A percentile compares a stretch with the other conserved stretches of the same genome.
Conservation (phyloP, 768 basidiomycete genomes). For the Omphalotus guepiniiformis region DNA sequence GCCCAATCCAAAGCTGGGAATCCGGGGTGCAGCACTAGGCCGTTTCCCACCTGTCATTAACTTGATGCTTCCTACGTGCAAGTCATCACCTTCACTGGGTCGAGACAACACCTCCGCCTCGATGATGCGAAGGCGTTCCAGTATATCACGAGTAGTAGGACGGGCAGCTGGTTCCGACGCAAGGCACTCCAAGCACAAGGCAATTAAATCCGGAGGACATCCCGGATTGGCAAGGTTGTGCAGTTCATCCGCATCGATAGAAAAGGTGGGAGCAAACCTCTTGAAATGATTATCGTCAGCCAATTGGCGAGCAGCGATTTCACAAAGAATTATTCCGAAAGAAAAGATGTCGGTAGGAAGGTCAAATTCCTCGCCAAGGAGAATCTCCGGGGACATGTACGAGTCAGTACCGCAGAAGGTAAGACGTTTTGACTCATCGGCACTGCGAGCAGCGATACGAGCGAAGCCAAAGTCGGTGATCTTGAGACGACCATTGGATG, state of each 20-base stretch:
- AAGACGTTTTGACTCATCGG: constrained; percentile 80
- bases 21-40: constrained; percentile 58
- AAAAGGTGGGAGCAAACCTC: constrained; percentile 75
- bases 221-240: constrained; percentile 59
- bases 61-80: constrained; percentile 82
- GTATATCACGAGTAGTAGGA: constrained; percentile 73
- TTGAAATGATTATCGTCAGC: constrained; percentile 81
- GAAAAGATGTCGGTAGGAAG: constrained; percentile 94
- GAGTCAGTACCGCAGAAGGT: constrained; percentile 90
- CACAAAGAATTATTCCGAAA: constrained; percentile 88
- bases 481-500: constrained; percentile 90
- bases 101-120: constrained; percentile 79
- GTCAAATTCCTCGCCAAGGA: constrained; percentile 88
- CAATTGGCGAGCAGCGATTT: constrained; percentile 80
- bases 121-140: constrained; percentile 74
- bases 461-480: constrained; percentile 99
- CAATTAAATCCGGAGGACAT: constrained; percentile 75
- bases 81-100: constrained; percentile 58
- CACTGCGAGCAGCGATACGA: constrained; percentile 87
- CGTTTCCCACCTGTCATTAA: constrained; percentile 71
- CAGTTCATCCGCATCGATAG: constrained; percentile 73
- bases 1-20: constrained; percentile 82
- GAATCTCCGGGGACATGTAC: constrained; percentile 97
- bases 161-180: constrained; percentile 58
- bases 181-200: constrained; percentile 77